Conservation (phyloP, 139 green algal species). For the Chlorella ohadii region DNA sequence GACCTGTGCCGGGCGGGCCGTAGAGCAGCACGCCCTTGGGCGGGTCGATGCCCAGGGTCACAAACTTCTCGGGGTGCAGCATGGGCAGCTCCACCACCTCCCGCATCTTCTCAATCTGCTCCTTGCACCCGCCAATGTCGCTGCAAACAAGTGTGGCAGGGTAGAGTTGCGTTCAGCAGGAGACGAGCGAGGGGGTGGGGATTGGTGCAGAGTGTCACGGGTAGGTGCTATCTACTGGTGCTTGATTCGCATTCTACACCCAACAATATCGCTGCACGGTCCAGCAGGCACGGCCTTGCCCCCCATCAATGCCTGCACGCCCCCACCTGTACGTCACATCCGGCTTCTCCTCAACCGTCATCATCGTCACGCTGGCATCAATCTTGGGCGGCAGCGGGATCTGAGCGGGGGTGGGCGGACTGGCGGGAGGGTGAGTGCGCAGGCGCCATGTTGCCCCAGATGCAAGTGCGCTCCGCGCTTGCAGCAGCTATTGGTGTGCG, state of each 20-base stretch:
- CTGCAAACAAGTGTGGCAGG: conserved; percentile 43
- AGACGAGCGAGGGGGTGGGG: no score
- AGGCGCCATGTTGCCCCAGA: no score
- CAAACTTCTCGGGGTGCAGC: conserved; percentile 99
- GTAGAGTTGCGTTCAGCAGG: no score
- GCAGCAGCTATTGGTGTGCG: no score
- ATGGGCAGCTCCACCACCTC: conserved; percentile 98
- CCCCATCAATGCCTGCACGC: no score
- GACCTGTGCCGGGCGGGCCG: conserved; percentile 80
- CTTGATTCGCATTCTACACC: no score
- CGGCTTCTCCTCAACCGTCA: conserved; percentile 99
- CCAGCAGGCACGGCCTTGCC: no score
- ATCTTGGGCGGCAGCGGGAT: conserved; percentile 99
- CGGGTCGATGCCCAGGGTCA: conserved; percentile 97
- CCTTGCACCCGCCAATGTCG: conserved; percentile 97
- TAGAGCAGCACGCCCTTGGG: conserved; percentile 98
- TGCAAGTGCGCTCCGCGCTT: no score
- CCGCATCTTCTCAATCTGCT: conserved; percentile 98
- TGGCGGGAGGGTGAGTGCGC: no score
- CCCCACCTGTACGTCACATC: conserved; percentile 95
- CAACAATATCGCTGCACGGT: no score
- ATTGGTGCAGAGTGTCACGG: no score
- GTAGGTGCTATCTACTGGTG: no score
- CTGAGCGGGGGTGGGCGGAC: conserved; percentile 42
- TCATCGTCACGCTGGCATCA: conserved; percentile 99